phyloP scores from a whole-genome alignment of 176 grass and related monocot genomes.

The Raddia distichophylla region DNA sequence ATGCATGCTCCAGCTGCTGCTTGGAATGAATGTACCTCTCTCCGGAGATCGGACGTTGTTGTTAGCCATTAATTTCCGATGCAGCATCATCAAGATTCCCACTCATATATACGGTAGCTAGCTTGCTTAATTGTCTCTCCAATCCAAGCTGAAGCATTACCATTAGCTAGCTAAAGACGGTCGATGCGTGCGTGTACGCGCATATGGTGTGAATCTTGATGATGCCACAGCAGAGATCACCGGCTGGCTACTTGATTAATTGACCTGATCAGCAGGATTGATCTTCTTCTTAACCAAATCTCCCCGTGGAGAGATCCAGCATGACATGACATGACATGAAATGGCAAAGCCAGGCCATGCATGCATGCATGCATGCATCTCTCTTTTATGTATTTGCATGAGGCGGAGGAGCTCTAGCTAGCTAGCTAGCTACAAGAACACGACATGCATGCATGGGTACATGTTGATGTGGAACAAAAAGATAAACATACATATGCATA shows the following conservation, averaged over 20 bases:
- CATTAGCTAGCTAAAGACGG: not conserved
- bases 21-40: too few species aligned
- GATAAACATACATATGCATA: not conserved
- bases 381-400: too few species aligned
- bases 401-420: too few species aligned
- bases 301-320: too few species aligned
- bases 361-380: too few species aligned
- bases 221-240: constrained; percentile 84
- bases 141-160: not conserved
- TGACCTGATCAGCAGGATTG: too few species aligned
- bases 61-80: constrained; percentile 74
- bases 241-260: not conserved
- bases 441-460: too few species aligned
- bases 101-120: constrained; percentile 28
- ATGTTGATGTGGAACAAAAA: not conserved
- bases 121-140: not conserved
- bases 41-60: not conserved
- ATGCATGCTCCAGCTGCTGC: too few species aligned
- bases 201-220: constrained; percentile 86
- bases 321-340: too few species aligned
- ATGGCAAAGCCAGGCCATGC: too few species aligned
- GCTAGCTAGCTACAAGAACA: not conserved
- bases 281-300: too few species aligned
- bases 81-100: constrained; percentile 99
- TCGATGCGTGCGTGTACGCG: not conserved